Conservation (phyloP, 345 rosid species). For the Anacardium occidentale region DNA sequence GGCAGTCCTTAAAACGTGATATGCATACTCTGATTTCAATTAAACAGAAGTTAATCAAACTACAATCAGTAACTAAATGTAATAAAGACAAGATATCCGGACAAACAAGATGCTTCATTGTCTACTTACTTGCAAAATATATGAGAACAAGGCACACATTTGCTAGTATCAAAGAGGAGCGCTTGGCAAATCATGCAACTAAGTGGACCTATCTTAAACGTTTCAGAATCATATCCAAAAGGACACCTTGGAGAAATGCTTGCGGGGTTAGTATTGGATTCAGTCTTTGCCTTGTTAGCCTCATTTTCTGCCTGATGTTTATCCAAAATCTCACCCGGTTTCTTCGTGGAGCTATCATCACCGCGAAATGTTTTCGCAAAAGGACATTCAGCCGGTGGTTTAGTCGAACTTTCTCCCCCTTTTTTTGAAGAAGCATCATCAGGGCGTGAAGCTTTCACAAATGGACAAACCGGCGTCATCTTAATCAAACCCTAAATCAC, state of each 20-base stretch:
- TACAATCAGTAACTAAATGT: not conserved
- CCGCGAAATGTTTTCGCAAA: slow-evolving; percentile 69
- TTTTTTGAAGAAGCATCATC: slow-evolving; percentile 48
- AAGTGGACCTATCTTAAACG: slow-evolving; percentile 92
- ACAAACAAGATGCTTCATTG: not conserved
- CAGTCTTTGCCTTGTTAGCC: slow-evolving; percentile 34
- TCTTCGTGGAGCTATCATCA: slow-evolving; percentile 44
- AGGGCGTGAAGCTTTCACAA: slow-evolving; percentile 70
- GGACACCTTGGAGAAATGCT: slow-evolving; percentile 76
- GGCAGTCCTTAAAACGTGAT: slow-evolving; percentile 83
- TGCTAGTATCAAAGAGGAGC: slow-evolving; percentile 65
- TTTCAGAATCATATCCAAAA: slow-evolving; percentile 83
- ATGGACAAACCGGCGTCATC: slow-evolving; percentile 85
- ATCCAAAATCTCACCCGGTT: slow-evolving; percentile 22
- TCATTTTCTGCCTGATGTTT: slow-evolving; percentile 35
- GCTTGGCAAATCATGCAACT: slow-evolving; percentile 95
- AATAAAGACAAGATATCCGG: slow-evolving; percentile 1
- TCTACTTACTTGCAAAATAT: slow-evolving; percentile 79
- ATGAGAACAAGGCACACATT: slow-evolving; percentile 91
- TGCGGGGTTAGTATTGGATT: slow-evolving; percentile 34
- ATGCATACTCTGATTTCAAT: slow-evolving; percentile 56
- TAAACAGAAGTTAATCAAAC: not conserved
- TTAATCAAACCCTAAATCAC: slow-evolving; percentile 10
- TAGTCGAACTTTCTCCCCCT: slow-evolving; percentile 25
- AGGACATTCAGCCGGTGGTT: slow-evolving; percentile 55